phyloP scores from a whole-genome alignment of 495 filamentous ascomycete species.

The Darksidea phi region DNA sequence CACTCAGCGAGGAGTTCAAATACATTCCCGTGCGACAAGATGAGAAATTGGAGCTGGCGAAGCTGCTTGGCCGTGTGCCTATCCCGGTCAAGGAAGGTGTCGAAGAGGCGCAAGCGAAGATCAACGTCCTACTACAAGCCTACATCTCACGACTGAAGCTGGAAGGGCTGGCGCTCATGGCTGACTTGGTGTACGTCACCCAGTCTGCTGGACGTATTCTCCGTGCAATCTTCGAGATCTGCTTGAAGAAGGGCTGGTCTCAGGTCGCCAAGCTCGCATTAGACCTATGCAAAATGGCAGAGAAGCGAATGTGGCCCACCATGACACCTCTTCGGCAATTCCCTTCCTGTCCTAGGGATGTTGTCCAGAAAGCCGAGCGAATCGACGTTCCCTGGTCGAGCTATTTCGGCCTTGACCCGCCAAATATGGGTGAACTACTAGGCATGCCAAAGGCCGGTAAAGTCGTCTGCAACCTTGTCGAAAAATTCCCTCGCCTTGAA shows the following conservation, averaged over 20 bases:
- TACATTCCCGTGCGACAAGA: slow-evolving; percentile 98
- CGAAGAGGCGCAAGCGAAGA: slow-evolving; percentile 95
- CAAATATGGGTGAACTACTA: slow-evolving; percentile 93
- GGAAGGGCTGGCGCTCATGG: slow-evolving; percentile 93
- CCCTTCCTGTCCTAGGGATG: slow-evolving; percentile 68
- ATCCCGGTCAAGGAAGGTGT: slow-evolving; percentile 97
- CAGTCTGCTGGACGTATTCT: slow-evolving; percentile 96
- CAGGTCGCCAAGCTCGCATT: slow-evolving; percentile 89
- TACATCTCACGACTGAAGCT: slow-evolving; percentile 94
- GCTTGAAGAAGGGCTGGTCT: slow-evolving; percentile 92
- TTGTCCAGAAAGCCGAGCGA: slow-evolving; percentile 86
- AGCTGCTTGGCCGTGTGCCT: slow-evolving; percentile 83
- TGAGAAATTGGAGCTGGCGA: slow-evolving; percentile 93
- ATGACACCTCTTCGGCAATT: slow-evolving; percentile 97
- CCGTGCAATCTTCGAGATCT: slow-evolving; percentile 94
- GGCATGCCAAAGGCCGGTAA: slow-evolving; percentile 88
- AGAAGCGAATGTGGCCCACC: slow-evolving; percentile 98
- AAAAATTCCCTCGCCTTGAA: slow-evolving; percentile 91
- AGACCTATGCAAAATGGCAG: slow-evolving; percentile 97
- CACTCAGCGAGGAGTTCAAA: slow-evolving; percentile 96
- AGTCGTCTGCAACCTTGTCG: slow-evolving; percentile 76
- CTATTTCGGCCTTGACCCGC: slow-evolving; percentile 95
- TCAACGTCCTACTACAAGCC: slow-evolving; percentile 97
- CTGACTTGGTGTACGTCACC: slow-evolving; percentile 97
- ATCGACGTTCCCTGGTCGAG: slow-evolving; percentile 92